Evolutionary conservation across 1,284 basidiomycete species (phyloP), one percentile per base, ranked within the genome.

Genomic region (Ceratobasidium sp.): DNA sequence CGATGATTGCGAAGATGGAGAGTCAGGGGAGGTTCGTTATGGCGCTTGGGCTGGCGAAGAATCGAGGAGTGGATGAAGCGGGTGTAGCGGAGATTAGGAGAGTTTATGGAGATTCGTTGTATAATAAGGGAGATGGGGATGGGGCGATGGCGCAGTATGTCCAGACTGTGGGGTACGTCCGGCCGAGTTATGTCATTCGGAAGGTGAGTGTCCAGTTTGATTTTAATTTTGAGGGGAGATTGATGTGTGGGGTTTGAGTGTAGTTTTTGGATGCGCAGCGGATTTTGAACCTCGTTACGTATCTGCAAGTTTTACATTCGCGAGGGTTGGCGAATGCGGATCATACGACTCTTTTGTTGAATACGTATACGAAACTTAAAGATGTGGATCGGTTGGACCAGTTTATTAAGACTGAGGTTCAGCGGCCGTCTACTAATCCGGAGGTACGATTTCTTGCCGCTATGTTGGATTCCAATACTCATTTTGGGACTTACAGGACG

Each of bases 191-290:
- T 83, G 95, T 99, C 27, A 97, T 99, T 76, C 90, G 98, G 78
- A 98, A 98, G 88, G 96, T 94, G 78, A 67, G 82, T 60, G 33
- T 56, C 53, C 17, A 67, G 2, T 22, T 17, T 17, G 29, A 51
- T 17, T 8, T 24, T 17, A 22, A 22, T 57, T 54, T 74, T 44
- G 24, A 24, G 5, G 24, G 36, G 41, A 1, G 47, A 19, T 24
- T 50, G 14, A n/a, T n/a, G n/a, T 27, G 27, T 56, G 22, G 53
- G 31, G 17, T 27, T 15, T 41, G 45, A 15, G 6, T 24, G 1
- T 79, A 98, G 95, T 99, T 97, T 83, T 89, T 99, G 50, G 97
- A 98, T 79, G 96, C 97, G 0, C 97, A 99, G 82, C 87, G 97
- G 3, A 98, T 99, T 73, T 92, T 95, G 76, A 96, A 97, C 80